phyloP scores from a whole-genome alignment of 768 basidiomycete genomes.

The Mycena filopes region DNA sequence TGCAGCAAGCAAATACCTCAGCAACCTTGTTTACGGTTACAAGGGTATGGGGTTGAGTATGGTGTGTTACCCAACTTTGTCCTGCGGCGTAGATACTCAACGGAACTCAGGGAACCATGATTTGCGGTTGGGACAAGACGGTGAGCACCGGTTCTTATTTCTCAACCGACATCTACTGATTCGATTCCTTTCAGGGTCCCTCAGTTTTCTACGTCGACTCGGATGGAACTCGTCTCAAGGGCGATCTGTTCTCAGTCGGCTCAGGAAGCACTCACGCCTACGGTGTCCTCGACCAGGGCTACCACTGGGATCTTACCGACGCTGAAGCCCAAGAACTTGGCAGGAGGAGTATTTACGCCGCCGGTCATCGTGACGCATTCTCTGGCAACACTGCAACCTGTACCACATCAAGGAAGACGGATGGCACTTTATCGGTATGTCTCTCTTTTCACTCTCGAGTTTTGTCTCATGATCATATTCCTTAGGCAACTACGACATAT shows the following conservation, averaged over 20 bases:
- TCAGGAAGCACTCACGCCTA: slow-evolving; percentile 99
- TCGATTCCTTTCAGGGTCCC: slow-evolving; percentile 70
- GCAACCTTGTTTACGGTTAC: slow-evolving; percentile 97
- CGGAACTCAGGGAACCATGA: slow-evolving; percentile 90
- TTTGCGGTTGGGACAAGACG: slow-evolving; percentile 99
- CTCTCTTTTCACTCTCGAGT: neutral
- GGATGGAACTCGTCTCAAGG: slow-evolving; percentile 94
- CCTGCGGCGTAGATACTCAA: slow-evolving; percentile 15
- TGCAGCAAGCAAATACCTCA: slow-evolving; percentile 97
- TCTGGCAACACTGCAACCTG: slow-evolving; percentile 97
- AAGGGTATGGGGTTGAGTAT: slow-evolving; percentile 99
- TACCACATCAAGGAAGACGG: slow-evolving; percentile 96
- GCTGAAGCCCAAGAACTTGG: slow-evolving; percentile 96
- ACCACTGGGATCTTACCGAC: slow-evolving; percentile 91
- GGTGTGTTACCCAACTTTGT: slow-evolving; percentile 60
- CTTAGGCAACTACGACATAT: slow-evolving; percentile 92
- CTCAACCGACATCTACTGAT: slow-evolving; percentile 2
- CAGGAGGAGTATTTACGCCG: slow-evolving; percentile 93
- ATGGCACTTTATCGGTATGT: slow-evolving; percentile 94
- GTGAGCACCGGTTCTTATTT: slow-evolving; percentile 53
- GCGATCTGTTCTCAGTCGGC: slow-evolving; percentile 98
- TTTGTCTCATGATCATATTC: slow-evolving; percentile 22
- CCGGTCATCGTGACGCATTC: slow-evolving; percentile 95
- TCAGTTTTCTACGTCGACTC: slow-evolving; percentile 98
- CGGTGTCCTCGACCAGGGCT: slow-evolving; percentile 96